Evolutionary conservation across 1,284 basidiomycete species (phyloP).

Genomic region (Cerioporus squamosus): DNA sequence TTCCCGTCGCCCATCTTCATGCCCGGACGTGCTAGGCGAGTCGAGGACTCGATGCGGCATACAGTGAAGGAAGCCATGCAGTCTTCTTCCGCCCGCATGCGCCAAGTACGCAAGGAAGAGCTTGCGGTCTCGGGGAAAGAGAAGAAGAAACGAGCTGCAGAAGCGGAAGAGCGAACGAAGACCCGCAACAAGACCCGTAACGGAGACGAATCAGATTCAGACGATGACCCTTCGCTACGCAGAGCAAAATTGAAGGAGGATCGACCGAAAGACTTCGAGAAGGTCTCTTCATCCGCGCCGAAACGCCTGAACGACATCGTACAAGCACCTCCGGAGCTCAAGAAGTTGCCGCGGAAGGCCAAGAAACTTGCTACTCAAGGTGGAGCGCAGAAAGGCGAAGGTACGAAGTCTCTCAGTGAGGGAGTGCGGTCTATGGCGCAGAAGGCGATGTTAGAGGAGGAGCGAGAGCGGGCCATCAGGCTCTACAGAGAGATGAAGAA

Average conservation of each 20-base stretch:
- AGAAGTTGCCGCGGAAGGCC: slow-evolving; percentile 46
- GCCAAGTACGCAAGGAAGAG: slow-evolving; percentile 51
- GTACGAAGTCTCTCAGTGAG: slow-evolving; percentile 33
- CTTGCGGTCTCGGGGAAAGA: slow-evolving; percentile 25
- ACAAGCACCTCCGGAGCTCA: slow-evolving; percentile 62
- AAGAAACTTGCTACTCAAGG: slow-evolving; percentile 27
- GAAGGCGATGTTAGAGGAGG: slow-evolving; percentile 73
- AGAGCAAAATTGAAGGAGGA: slow-evolving; percentile 19
- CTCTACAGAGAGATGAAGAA: slow-evolving; percentile 74
- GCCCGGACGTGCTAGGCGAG: slow-evolving; percentile 59
- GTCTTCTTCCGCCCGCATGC: slow-evolving; percentile 53
- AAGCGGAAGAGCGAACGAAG: background rate
- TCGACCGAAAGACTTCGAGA: slow-evolving; percentile 58
- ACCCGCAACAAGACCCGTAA: too few relatives aligned
- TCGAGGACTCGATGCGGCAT: slow-evolving; percentile 71
- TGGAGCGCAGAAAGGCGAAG: slow-evolving; percentile 23
- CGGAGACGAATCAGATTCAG: slow-evolving; percentile 7
- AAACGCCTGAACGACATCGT: slow-evolving; percentile 72
- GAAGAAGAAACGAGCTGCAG: too few relatives aligned
- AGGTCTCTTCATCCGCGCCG: slow-evolving; percentile 57
- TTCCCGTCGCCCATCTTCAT: background rate
- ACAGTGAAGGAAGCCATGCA: slow-evolving; percentile 64
- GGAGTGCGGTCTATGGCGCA: slow-evolving; percentile 74
- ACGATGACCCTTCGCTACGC: slow-evolving; percentile 8
- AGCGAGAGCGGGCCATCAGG: slow-evolving; percentile 68